Evolutionary conservation across 2,329 filamentous ascomycete species (phyloP), one percentile per base, ranked within the genome.

Genomic region (Fusarium sacchari): DNA sequence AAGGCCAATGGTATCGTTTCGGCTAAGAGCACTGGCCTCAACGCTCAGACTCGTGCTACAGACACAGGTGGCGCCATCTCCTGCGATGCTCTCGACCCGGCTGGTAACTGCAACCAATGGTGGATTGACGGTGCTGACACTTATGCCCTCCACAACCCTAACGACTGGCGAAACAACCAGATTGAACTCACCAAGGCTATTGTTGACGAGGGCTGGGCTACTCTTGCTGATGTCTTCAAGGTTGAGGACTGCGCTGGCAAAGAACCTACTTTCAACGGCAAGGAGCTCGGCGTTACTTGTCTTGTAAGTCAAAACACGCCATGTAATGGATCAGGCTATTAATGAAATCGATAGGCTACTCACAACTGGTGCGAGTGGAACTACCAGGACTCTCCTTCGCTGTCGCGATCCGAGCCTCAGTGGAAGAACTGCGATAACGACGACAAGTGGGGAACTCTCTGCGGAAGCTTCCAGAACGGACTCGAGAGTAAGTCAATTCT

Each of bases 371-470:
- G 67, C 26, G 65, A 69, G 50, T 69, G 67, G 67, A 63, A 69
- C 50, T 69, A 69, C 12, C 52, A 50, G 3, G 50, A 53, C 7
- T 8, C 37, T 1, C 63, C 63, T 7, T 17, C 13, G 1, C 24
- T 30, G 11, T 20, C 62, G 1, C 46, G 39, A 22, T 7, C 5
- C 3, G 60, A 64, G 17, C 24, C 62, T 5, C 62, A 69, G 43
- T 69, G 56, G 30, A 69, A 64, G 40, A 69, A 69, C 40, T 69
- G 67, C 6, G 67, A 69, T 14, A 69, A 69, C 17, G 67, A 69
- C 22, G 18, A 37, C 7, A 43, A 43, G 7, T 69, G 67, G 67
- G 58, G 58, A 20, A 43, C 44, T 0, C 44, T 64, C 2, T 69
- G 67, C 17, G 60, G 67, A n/a, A 69, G 67, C 30, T 69, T 69